Conservation (phyloP, 768 basidiomycete species). For the Thelephora ganbajun region DNA sequence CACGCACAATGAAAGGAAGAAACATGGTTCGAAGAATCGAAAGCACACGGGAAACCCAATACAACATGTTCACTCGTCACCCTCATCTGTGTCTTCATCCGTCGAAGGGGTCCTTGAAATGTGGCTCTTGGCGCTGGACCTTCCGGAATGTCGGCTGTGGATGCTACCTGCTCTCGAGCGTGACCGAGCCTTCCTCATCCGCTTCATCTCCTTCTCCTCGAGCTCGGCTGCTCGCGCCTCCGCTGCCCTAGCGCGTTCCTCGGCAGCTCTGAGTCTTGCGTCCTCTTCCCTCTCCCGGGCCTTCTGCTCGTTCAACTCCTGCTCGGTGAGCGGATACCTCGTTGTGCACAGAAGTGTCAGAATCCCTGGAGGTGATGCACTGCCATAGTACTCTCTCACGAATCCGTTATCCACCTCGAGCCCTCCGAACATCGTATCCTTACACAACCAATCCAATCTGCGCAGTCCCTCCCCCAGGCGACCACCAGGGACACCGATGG, state of each 20-base stretch:
- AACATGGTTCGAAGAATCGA: no score
- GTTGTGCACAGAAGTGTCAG: conserved; percentile 41
- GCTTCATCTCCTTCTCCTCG: background rate
- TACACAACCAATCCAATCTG: conserved; percentile 52
- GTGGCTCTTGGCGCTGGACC: no score
- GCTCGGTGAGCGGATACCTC: conserved; percentile 31
- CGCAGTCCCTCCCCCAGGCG: conserved; percentile 46
- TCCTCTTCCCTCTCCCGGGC: conserved; percentile 16
- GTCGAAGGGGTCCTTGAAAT: no score
- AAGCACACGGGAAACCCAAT: no score
- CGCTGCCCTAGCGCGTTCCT: background rate
- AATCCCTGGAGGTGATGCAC: conserved; percentile 39
- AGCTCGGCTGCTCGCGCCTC: background rate
- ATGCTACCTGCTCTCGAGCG: background rate
- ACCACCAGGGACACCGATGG: conserved; percentile 55
- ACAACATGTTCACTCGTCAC: no score
- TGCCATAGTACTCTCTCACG: conserved; percentile 27
- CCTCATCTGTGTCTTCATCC: no score
- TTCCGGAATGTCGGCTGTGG: no score
- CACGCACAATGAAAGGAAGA: no score
- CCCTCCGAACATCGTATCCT: conserved; percentile 50
- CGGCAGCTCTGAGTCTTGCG: background rate
- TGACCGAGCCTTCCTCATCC: background rate
- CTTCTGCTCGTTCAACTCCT: conserved; percentile 37
- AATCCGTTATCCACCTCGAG: conserved; percentile 29